phyloP scores from a whole-genome alignment of 75 land plant species.

The Sequoiadendron giganteum region DNA sequence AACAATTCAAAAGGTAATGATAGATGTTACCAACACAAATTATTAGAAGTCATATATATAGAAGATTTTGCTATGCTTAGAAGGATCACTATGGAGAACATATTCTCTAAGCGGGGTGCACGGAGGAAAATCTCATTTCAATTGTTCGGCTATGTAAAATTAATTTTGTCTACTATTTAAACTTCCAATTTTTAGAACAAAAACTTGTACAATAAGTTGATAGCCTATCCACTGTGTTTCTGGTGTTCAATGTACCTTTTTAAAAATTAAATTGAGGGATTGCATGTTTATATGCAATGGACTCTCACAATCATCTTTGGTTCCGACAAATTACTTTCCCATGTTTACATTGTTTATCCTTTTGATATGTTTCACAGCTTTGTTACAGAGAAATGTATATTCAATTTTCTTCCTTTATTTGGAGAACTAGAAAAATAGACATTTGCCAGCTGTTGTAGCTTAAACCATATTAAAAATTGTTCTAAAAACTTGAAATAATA shows the following conservation, averaged over 20 bases:
- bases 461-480: neutral
- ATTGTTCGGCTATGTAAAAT: neutral
- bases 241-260: neutral
- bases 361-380: neutral
- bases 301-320: neutral
- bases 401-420: neutral
- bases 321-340: too few relatives aligned
- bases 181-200: neutral
- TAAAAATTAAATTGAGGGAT: neutral
- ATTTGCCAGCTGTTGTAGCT: neutral
- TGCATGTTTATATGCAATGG: neutral
- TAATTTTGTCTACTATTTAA: neutral
- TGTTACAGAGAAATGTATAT: neutral
- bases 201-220: neutral
- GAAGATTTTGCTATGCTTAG: neutral
- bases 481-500: neutral
- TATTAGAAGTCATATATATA: neutral
- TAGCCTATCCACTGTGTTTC: neutral
- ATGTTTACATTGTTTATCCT: neutral
- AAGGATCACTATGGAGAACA: neutral
- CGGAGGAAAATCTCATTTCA: neutral
- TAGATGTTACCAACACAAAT: neutral
- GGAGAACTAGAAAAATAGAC: neutral
- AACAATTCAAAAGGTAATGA: slow-evolving; percentile 1
- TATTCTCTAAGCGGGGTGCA: neutral